Percentiles rank a stretch among this genome's conserved stretches.
Evolutionary conservation across 331 rosid species (phyloP).

Genomic region (Acacia pycnantha): DNA sequence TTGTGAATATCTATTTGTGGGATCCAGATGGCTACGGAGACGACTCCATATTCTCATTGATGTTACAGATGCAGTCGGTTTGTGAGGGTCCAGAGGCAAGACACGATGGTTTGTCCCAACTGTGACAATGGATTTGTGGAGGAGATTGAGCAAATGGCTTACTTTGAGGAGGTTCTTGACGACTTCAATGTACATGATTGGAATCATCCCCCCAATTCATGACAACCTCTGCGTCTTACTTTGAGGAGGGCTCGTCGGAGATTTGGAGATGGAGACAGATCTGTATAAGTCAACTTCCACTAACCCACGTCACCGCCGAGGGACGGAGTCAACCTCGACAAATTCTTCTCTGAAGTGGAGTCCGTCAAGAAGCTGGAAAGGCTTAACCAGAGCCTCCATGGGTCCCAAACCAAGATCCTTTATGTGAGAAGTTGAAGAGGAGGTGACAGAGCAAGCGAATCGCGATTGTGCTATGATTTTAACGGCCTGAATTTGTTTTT

Average conservation of each 20-base stretch:
- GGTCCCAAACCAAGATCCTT: too few species aligned
- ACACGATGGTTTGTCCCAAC: constrained; percentile 51
- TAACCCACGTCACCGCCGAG: too few species aligned
- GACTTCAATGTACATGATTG: constrained; percentile 60
- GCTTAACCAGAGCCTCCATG: too few species aligned
- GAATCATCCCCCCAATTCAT: constrained; percentile 28
- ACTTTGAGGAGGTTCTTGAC: constrained; percentile 34
- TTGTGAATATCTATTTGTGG: background rate
- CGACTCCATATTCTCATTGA: constrained; percentile 57
- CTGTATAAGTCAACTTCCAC: too few species aligned
- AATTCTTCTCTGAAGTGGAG: too few species aligned
- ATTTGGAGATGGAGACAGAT: too few species aligned
- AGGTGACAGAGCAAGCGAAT: too few species aligned
- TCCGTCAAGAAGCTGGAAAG: too few species aligned
- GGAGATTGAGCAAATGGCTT: constrained; percentile 27
- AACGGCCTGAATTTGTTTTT: too few species aligned
- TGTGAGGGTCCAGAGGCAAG: constrained; percentile 34
- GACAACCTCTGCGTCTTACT: constrained; percentile 32
- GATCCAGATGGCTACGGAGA: constrained; percentile 42
- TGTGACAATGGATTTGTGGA: constrained; percentile 79
- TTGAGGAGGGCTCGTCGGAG: constrained; percentile 35
- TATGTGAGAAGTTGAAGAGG: too few species aligned
- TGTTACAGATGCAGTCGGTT: constrained; percentile 71
- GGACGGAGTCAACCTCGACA: too few species aligned
- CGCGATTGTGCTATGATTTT: too few species aligned